Conservation (phyloP, 2,329 filamentous ascomycete species). For the Calonectria hongkongensis region DNA sequence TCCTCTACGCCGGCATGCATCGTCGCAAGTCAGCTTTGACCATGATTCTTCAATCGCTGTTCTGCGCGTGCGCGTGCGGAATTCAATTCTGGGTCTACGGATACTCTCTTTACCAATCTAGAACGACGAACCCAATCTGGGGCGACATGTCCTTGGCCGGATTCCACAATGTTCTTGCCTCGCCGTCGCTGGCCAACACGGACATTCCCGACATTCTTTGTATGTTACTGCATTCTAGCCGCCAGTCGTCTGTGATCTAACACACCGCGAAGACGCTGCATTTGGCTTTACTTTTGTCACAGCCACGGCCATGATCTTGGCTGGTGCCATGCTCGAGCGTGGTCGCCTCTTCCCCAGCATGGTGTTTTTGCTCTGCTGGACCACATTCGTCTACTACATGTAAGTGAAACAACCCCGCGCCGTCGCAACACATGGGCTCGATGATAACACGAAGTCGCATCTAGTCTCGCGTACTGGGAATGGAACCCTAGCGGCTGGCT, state of each 20-base stretch:
- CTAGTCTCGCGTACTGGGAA: slow-evolving; percentile 76
- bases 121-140: slow-evolving; percentile 59
- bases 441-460: accelerated
- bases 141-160: slow-evolving; percentile 61
- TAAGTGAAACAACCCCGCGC: background rate
- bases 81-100: slow-evolving; percentile 70
- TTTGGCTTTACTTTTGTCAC: slow-evolving; percentile 63
- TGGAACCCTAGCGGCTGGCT: slow-evolving; percentile 82
- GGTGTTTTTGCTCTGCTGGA: slow-evolving; percentile 78
- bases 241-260: background rate
- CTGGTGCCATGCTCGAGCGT: slow-evolving; percentile 62
- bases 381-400: slow-evolving; percentile 77
- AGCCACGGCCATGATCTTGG: slow-evolving; percentile 63
- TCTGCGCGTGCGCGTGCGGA: slow-evolving; percentile 66
- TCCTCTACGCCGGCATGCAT: slow-evolving; percentile 63
- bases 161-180: slow-evolving; percentile 60
- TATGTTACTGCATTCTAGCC: slow-evolving; percentile 6
- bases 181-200: slow-evolving; percentile 60
- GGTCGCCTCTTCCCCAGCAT: slow-evolving; percentile 68
- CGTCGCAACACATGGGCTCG: background rate
- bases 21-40: slow-evolving; percentile 63
- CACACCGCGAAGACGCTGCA: slow-evolving; percentile 52
- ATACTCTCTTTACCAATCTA: slow-evolving; percentile 64
- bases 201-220: slow-evolving; percentile 62
- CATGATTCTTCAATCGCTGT: slow-evolving; percentile 68